These are phyloP conservation scores for Cyclaneusma minus DNA, from an alignment of 2,329 filamentous ascomycete genomes.

Conservation along the genomic window DNA sequence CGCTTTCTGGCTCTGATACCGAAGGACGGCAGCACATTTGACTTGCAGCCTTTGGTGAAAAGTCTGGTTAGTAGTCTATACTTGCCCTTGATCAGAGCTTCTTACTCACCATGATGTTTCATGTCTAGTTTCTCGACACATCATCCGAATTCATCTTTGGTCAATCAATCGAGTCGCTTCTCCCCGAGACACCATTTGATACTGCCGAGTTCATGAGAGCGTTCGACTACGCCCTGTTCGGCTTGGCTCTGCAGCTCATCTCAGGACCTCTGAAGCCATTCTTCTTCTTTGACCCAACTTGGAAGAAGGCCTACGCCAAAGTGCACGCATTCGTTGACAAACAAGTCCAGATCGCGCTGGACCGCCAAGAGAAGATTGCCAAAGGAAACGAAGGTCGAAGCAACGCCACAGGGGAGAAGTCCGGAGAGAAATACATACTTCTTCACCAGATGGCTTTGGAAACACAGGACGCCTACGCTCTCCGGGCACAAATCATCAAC, in stretches of 20 bases:
- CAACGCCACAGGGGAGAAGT: no score
- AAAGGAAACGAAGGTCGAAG: slow-evolving; percentile 8
- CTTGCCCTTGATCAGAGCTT: no score
- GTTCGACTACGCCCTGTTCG: slow-evolving; percentile 17
- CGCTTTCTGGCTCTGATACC: slow-evolving; percentile 40
- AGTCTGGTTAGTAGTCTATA: no score
- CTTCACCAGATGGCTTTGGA: no score
- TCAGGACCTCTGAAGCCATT: slow-evolving; percentile 7
- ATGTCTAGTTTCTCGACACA: slow-evolving; percentile 38
- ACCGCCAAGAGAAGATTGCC: no score
- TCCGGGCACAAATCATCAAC: slow-evolving; percentile 11
- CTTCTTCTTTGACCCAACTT: slow-evolving; percentile 7
- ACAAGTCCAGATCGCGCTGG: slow-evolving; percentile 7
- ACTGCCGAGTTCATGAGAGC: slow-evolving; percentile 16
- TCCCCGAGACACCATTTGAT: no score
- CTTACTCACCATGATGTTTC: slow-evolving; percentile 38
- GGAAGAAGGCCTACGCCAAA: slow-evolving; percentile 8
- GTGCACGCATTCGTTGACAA: slow-evolving; percentile 5
- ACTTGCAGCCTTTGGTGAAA: slow-evolving; percentile 45
- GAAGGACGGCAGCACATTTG: slow-evolving; percentile 33
- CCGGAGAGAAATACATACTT: no score
- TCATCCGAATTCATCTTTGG: slow-evolving; percentile 53
- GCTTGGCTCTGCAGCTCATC: slow-evolving; percentile 10
- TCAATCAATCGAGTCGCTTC: slow-evolving; percentile 30
- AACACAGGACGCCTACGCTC: no score